Evolutionary conservation across 129 eudicot genomes (phyloP), one percentile per base, ranked within the genome.

Genomic region (Chrysanthemum lavandulifolium): DNA sequence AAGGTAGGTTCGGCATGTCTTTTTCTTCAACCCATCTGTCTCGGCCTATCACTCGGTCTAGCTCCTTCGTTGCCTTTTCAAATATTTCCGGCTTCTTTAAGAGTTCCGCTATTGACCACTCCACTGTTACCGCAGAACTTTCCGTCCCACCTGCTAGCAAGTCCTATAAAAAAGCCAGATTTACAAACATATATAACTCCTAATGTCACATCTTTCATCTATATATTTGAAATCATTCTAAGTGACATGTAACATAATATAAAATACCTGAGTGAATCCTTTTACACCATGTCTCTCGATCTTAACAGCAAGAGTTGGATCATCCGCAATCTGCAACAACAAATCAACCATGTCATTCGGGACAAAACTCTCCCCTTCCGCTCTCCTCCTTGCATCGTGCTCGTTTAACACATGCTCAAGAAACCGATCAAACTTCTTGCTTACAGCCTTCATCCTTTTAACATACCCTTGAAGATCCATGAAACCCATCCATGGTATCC

Each of bases 271-370:
- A 3, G 89, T 80, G 53, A 89, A 86, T 0, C 84, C 96, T 52
- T 89, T 89, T 73, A 89, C 86, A 2, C 96, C 88, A 61, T 78
- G 71, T 61, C 92, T 84, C 65, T 89, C 90, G 1, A 89, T 75
- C 72, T 89, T 89, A 12, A 89, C 85, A 23, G 82, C 92, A 15
- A 82, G 73, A 12, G 36, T 66, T 0, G 92, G 92, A 73, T 86
- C 92, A 68, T 82, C 90, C 3, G 96, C 81, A 51, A 89, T 80
- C 51, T 89, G 81, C 65, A 89, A 48, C 69, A 89, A 56, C 48
- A 89, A 75, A 81, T 89, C 96, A 69, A 89, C 96, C 92, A 89
- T 86, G 27, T 89, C 96, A 23, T 69, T 57, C 10, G 76, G 73
- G 55, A 67, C 86, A 55, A 73, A 80, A 48, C 64, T 63, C 3